Evolutionary conservation across 768 basidiomycete species (phyloP).

Genomic region (Hericium rajendrae): DNA sequence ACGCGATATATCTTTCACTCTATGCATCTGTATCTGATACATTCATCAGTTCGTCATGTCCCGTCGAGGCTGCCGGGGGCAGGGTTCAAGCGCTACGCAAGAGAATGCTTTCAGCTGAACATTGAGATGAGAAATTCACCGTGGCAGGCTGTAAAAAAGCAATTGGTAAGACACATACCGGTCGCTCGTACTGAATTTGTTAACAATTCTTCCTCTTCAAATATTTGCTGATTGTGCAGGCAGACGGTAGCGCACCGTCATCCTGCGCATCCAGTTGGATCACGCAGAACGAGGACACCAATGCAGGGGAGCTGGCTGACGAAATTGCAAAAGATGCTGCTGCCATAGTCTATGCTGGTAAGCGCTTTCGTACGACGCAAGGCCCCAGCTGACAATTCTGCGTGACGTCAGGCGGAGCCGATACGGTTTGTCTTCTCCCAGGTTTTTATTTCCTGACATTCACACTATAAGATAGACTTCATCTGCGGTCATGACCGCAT

Average conservation of each 20-base stretch:
- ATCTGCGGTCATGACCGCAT: background rate
- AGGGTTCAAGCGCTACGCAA: background rate
- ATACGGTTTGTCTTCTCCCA: background rate
- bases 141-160: background rate
- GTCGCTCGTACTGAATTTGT: no score
- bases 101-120: background rate
- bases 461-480: background rate
- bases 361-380: background rate
- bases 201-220: background rate
- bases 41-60: background rate
- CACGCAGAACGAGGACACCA: background rate
- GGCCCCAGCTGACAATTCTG: background rate
- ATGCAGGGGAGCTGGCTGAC: background rate
- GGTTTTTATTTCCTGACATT: background rate
- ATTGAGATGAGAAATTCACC: background rate
- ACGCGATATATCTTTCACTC: background rate
- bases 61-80: background rate
- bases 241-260: background rate
- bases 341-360: background rate
- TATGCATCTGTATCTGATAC: background rate
- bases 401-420: background rate
- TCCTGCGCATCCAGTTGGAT: background rate
- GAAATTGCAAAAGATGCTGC: background rate
- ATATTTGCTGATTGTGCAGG: background rate
- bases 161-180: background rate